Base-by-base conservation (phyloP, 805 yeast genomes). In the Jamesozyma piceae region DNA sequence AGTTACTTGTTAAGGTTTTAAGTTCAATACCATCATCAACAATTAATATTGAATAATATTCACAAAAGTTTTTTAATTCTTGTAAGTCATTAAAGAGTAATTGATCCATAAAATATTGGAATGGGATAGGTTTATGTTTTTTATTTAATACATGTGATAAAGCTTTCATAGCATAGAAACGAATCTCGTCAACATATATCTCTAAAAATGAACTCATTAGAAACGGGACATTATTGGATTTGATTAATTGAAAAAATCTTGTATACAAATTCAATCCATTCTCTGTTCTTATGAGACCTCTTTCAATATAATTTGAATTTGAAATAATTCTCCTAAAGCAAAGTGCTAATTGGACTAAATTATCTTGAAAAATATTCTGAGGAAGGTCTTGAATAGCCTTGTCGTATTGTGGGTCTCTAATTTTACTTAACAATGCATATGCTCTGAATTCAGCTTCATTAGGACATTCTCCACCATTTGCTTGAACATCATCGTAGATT, bases 371-470 rank as follows among this genome's bases (percentile, higher is more conserved):
- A 1, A 90, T 68, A 2, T 65, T 54, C 2, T 48, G 43, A 0
- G 97, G 95, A 31, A 88, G 62, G 14, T 69, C 65, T 57, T 86
- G 95, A 10, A 83, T 58, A 48, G 76, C 82, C 42, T 88, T 69
- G 49, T 86, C 96, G 38, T 85, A 65, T 51, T 88, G 97, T 0
- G 92, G 80, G 58, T 92, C 97, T 51, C 85, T 71, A 8, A 85
- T 64, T 52, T 87, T 90, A 50, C 88, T 77, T 15, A 92, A 55
- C 18, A 92, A 64, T 43, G 87, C 82, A 58, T 89, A 92, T 0
- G 95, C 89, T 51, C 97, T 73, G 55, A 92, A 86, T 58, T 92
- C 98, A 0, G 97, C 84, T 62, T 92, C 97, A 52, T 87, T 85
- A 0, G 88, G 84, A 35, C 84, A 76, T 5, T 46, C 47, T 0